Conservation (phyloP, 2,329 filamentous ascomycete species). For the Malbranchea cinnamomea region DNA sequence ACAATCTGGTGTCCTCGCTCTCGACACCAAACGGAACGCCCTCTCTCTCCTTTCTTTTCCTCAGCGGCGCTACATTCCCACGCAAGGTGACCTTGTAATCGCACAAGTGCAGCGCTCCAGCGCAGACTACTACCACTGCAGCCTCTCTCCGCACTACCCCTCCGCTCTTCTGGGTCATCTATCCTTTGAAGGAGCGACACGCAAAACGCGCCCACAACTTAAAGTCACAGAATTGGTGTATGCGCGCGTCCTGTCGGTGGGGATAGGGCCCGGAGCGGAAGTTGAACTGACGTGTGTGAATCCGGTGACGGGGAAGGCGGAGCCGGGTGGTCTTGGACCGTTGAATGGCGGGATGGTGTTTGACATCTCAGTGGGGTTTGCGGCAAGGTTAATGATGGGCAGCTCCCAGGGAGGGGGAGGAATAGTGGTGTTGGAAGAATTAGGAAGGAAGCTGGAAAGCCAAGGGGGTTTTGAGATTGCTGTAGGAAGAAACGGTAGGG, state of each 20-base stretch:
- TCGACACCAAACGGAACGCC: conserved; percentile 26
- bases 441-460: conserved; percentile 55
- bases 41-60: conserved; percentile 20
- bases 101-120: conserved; percentile 66
- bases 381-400: conserved; percentile 55
- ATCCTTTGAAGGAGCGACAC: conserved; percentile 82
- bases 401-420: conserved; percentile 40
- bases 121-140: conserved; percentile 65
- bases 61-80: conserved; percentile 55
- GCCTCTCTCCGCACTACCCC: conserved; percentile 49
- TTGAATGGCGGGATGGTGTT: conserved; percentile 79
- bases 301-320: conserved; percentile 69
- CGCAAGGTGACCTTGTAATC: conserved; percentile 72
- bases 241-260: conserved; percentile 63
- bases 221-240: conserved; percentile 67
- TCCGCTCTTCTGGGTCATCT: conserved; percentile 65
- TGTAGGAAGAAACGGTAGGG: conserved; percentile 76
- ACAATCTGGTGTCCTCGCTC: conserved; percentile 22
- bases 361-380: conserved; percentile 62
- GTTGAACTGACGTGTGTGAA: conserved; percentile 84
- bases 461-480: conserved; percentile 71
- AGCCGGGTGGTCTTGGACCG: conserved; percentile 74
- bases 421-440: conserved; percentile 61
- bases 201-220: conserved; percentile 77
- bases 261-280: conserved; percentile 71